phyloP scores from a whole-genome alignment of 2,329 filamentous ascomycete species.

The Exophiala bonariae region DNA sequence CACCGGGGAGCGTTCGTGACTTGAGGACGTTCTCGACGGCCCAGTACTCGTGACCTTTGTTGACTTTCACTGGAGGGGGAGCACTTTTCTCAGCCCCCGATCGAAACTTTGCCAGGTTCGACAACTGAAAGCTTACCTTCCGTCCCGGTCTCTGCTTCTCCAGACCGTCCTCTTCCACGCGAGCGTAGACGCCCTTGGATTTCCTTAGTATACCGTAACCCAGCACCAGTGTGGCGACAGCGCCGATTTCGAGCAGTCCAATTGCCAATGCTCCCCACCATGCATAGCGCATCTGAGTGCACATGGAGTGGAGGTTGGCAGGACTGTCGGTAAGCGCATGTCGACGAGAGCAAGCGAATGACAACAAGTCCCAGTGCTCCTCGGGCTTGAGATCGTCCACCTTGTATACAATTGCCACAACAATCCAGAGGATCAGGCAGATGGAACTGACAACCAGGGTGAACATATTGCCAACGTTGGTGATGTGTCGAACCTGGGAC shows the following conservation, averaged over 20 bases:
- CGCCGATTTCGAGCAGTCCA: conserved; percentile 1
- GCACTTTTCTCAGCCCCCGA: background rate
- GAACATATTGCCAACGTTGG: conserved; percentile 3
- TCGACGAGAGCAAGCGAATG: conserved; percentile 1
- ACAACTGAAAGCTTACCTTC: conserved; percentile 2
- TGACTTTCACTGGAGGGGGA: background rate
- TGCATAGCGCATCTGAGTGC: conserved; percentile 1
- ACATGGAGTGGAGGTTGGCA: background rate
- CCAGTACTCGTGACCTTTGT: conserved; percentile 2
- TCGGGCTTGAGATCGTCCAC: conserved; percentile 1
- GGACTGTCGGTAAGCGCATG: background rate
- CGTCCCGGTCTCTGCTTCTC: background rate
- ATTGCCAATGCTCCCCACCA: conserved; percentile 1
- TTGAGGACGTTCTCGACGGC: conserved; percentile 1
- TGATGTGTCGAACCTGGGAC: background rate
- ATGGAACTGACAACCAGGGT: conserved; percentile 2
- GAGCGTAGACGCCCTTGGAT: background rate
- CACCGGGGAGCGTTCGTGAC: background rate
- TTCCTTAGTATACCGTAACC: background rate
- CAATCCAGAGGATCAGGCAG: conserved; percentile 1
- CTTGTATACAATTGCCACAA: background rate
- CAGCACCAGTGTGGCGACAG: background rate
- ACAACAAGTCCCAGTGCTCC: conserved; percentile 2
- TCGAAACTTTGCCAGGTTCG: background rate
- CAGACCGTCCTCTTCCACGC: background rate